A percentile compares a stretch with the other conserved stretches of the same genome.
Conservation (phyloP, 345 rosid genomes). For the Mangifera indica region DNA sequence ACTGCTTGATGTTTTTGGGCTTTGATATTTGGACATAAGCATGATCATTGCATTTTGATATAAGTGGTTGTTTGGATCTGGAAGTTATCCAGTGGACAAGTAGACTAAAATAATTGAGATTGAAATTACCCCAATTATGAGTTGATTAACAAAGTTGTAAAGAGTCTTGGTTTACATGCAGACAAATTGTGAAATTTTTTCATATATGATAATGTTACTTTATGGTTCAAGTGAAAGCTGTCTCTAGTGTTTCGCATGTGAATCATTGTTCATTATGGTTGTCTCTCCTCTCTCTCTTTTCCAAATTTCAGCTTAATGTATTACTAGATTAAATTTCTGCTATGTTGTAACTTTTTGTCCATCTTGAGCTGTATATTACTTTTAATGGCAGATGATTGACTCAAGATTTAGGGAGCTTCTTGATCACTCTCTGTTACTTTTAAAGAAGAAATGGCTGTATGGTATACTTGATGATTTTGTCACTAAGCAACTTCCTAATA, state of each 20-base stretch:
- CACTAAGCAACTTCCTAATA: constrained; percentile 96
- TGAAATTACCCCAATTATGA: not conserved
- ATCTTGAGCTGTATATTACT: constrained; percentile 2
- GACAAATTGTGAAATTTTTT: no score
- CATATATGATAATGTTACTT: not conserved
- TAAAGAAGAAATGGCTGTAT: constrained; percentile 89
- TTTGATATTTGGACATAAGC: not conserved
- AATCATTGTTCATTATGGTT: not conserved
- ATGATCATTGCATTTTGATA: not conserved
- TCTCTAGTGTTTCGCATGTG: constrained; percentile 2
- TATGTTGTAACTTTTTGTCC: not conserved
- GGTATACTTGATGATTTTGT: constrained; percentile 92
- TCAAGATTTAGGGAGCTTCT: constrained; percentile 81
- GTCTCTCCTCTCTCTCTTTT: not conserved
- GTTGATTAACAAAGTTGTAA: not conserved
- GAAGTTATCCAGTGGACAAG: not conserved
- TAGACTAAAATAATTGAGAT: not conserved
- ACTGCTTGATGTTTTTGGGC: constrained; percentile 1
- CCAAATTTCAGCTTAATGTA: not conserved
- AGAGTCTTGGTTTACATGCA: no score
- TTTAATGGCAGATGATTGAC: constrained; percentile 74
- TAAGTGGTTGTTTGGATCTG: not conserved
- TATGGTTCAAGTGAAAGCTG: not conserved
- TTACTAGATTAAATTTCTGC: constrained; percentile 2
- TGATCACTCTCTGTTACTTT: constrained; percentile 71